A percentile compares a stretch with the other conserved stretches of the same genome.
These are phyloP conservation scores for Botryotinia calthae DNA, from an alignment of 2,329 filamentous ascomycete genomes.

Conservation along the genomic window DNA sequence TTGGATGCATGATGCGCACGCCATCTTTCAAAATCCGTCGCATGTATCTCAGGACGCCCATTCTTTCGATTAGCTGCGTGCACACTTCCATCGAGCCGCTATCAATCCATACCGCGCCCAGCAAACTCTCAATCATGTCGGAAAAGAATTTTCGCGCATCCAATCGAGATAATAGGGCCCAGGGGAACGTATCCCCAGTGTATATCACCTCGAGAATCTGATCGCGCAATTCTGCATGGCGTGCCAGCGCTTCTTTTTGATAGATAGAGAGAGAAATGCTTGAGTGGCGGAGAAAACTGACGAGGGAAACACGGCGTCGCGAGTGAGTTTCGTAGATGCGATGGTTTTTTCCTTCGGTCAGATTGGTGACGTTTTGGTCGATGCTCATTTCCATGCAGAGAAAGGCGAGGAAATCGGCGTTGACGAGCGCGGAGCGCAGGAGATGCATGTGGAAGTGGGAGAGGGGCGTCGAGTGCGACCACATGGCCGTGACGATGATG, in stretches of 20 bases:
- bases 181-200: slow-evolving; percentile 63
- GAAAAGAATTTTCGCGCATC: slow-evolving; percentile 74
- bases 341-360: not conserved
- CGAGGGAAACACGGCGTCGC: slow-evolving; percentile 46
- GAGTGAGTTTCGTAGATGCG: slow-evolving; percentile 16
- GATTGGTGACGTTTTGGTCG: slow-evolving; percentile 37
- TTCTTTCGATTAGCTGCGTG: slow-evolving; percentile 54
- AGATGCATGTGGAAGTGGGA: slow-evolving; percentile 67
- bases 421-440: slow-evolving; percentile 73
- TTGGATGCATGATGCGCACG: slow-evolving; percentile 62
- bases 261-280: slow-evolving; percentile 48
- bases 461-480: slow-evolving; percentile 46
- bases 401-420: slow-evolving; percentile 77
- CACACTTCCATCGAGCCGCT: slow-evolving; percentile 62
- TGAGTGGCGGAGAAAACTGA: slow-evolving; percentile 66
- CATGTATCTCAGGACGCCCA: slow-evolving; percentile 61
- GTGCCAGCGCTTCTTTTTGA: slow-evolving; percentile 39
- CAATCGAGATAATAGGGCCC: slow-evolving; percentile 66
- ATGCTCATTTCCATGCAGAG: slow-evolving; percentile 60
- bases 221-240: slow-evolving; percentile 44
- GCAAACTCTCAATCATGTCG: slow-evolving; percentile 75
- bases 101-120: slow-evolving; percentile 85
- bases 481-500: slow-evolving; percentile 63
- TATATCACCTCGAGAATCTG: slow-evolving; percentile 51
- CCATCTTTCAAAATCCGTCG: slow-evolving; percentile 47